Conservation (phyloP, 2,329 filamentous ascomycete genomes). For the Sporothrix pallida region DNA sequence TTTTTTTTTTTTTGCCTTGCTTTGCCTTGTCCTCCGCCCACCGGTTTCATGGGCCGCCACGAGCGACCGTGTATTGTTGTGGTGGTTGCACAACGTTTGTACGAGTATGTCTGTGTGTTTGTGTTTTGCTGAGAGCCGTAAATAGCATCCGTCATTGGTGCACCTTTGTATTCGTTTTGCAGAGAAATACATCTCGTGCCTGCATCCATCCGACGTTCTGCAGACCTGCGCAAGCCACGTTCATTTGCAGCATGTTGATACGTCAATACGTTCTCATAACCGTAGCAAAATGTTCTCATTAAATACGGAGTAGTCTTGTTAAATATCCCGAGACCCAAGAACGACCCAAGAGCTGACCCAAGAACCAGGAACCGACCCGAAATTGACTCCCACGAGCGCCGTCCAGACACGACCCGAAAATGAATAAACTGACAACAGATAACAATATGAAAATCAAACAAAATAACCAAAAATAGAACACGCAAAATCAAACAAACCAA, state of each 20-base stretch:
- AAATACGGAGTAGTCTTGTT: background rate
- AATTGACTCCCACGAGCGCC: background rate
- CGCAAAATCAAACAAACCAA: background rate
- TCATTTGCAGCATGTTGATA: background rate
- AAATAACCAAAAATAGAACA: background rate
- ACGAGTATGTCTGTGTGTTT: background rate
- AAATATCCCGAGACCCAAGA: background rate
- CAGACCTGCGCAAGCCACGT: constrained; percentile 5
- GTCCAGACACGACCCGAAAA: background rate
- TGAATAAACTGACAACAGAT: background rate
- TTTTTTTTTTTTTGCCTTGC: too few species aligned
- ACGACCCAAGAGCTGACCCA: background rate
- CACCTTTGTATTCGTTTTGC: background rate
- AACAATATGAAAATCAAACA: background rate
- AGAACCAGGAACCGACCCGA: background rate
- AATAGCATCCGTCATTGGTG: background rate
- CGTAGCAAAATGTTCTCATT: background rate
- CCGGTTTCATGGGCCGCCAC: constrained; percentile 3
- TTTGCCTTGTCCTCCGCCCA: background rate
- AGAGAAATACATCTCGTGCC: background rate
- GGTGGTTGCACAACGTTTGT: constrained; percentile 8
- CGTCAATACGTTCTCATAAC: background rate
- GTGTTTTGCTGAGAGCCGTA: background rate
- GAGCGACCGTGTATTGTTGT: background rate
- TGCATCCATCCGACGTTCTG: background rate